A percentile compares a stretch with the other conserved stretches of the same genome.
Conservation (phyloP, 2,329 filamentous ascomycete genomes). For the Berkeleyomyces rouxiae region DNA sequence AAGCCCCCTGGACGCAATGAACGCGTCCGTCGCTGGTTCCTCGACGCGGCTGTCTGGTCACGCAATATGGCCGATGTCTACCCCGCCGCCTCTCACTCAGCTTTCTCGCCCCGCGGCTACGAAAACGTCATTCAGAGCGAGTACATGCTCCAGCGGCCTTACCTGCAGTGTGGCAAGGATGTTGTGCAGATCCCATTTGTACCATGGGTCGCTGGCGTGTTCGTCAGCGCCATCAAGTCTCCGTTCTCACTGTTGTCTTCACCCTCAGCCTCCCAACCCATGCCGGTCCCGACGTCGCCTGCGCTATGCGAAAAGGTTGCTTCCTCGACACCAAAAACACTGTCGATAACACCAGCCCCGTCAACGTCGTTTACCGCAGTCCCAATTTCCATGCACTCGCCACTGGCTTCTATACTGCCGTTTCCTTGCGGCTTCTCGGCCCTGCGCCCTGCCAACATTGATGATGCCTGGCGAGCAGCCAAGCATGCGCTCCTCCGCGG, state of each 20-base stretch:
- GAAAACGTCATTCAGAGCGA: slow-evolving; percentile 8
- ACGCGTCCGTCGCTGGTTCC: slow-evolving; percentile 9
- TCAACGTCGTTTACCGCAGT: slow-evolving; percentile 9
- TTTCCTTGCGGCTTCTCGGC: slow-evolving; percentile 5
- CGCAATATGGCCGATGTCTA: slow-evolving; percentile 12
- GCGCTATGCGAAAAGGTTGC: slow-evolving; percentile 12
- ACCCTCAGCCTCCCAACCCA: not conserved
- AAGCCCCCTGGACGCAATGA: slow-evolving; percentile 3
- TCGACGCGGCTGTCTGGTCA: slow-evolving; percentile 9
- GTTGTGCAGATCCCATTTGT: slow-evolving; percentile 11
- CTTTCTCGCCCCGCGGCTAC: slow-evolving; percentile 1
- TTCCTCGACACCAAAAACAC: slow-evolving; percentile 9
- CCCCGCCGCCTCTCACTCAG: slow-evolving; percentile 8
- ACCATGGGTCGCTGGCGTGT: slow-evolving; percentile 8
- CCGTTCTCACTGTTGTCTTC: slow-evolving; percentile 4
- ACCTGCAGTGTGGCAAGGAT: slow-evolving; percentile 10
- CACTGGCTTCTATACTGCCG: slow-evolving; percentile 4
- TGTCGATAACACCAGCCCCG: slow-evolving; percentile 6
- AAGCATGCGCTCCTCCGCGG: slow-evolving; percentile 17
- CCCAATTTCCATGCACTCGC: slow-evolving; percentile 10
- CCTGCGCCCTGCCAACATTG: slow-evolving; percentile 8
- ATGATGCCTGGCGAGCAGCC: slow-evolving; percentile 12
- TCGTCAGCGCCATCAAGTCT: slow-evolving; percentile 9
- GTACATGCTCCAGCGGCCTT: slow-evolving; percentile 10
- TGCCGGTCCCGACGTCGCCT: slow-evolving; percentile 5